Conservation (phyloP, 1,284 basidiomycete genomes). For the Sparassis latifolia region DNA sequence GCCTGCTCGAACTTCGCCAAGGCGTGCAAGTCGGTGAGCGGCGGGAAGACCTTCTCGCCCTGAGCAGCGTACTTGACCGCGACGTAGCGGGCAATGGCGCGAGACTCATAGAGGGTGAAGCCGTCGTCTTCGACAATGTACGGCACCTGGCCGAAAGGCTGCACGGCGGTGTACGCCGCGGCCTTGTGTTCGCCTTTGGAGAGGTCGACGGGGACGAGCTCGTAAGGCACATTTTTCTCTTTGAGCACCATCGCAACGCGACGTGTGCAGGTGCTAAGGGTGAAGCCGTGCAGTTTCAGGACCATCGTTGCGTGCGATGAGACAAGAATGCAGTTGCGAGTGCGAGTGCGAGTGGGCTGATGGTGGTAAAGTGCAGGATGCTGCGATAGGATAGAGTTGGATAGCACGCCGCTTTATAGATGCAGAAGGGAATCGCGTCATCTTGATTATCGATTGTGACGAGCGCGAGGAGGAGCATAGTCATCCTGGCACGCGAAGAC, state of each 20-base stretch:
- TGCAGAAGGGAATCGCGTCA: no score
- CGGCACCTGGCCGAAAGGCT: constrained; percentile 68
- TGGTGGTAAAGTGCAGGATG: no score
- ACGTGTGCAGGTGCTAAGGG: constrained; percentile 37
- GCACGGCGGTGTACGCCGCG: constrained; percentile 34
- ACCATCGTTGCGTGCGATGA: constrained; percentile 31
- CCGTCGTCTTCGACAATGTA: constrained; percentile 51
- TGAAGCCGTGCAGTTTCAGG: constrained; percentile 41
- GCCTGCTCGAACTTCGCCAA: constrained; percentile 49
- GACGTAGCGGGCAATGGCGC: constrained; percentile 47
- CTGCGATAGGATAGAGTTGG: no score
- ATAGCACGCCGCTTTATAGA: no score
- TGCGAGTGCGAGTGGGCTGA: no score
- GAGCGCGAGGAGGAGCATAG: no score
- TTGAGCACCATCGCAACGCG: constrained; percentile 39
- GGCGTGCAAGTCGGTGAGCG: constrained; percentile 23
- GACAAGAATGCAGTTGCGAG: background rate
- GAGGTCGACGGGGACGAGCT: constrained; percentile 39
- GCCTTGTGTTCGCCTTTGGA: constrained; percentile 42
- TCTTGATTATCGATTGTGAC: no score
- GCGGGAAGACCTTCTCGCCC: constrained; percentile 22
- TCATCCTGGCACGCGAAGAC: no score
- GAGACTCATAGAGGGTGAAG: constrained; percentile 42
- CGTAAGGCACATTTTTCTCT: constrained; percentile 47
- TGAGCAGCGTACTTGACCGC: constrained; percentile 35